Conservation (phyloP, 202 grass and related monocot species). For the Schoenoplectus tabernaemontani region DNA sequence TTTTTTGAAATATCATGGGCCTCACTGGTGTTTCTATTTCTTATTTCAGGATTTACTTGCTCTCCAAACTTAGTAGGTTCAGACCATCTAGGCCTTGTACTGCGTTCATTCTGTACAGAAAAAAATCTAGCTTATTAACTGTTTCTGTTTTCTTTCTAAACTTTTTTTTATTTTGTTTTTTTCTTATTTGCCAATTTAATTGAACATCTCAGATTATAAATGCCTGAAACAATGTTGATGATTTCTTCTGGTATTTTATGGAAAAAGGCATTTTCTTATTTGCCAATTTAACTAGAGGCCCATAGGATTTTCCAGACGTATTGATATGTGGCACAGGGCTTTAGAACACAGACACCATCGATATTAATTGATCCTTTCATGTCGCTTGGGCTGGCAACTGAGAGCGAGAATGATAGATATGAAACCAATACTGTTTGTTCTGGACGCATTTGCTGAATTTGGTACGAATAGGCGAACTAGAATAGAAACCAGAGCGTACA, state of each 20-base stretch:
- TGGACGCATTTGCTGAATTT: no score
- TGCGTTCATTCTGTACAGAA: constrained; percentile 22
- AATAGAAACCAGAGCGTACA: no score
- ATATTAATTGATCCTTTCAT: no score
- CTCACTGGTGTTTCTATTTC: not conserved
- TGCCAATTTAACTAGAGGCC: no score
- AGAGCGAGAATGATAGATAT: no score
- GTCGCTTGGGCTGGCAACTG: no score
- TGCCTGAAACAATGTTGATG: not conserved
- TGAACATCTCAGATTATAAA: constrained; percentile 10
- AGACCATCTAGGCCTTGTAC: constrained; percentile 6
- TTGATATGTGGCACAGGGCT: no score
- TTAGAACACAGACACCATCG: no score
- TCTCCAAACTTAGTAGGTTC: constrained; percentile 3
- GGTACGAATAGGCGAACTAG: no score
- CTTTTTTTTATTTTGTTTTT: constrained; percentile 12
- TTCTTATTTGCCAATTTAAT: constrained; percentile 2
- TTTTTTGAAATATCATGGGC: not conserved
- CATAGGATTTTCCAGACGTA: no score
- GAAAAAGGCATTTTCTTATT: not conserved
- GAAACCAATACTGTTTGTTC: no score
- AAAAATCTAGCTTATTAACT: not conserved
- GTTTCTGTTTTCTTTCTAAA: not conserved
- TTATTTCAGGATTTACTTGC: not conserved
- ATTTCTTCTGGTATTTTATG: not conserved